Evolutionary conservation across 2,329 filamentous ascomycete genomes (phyloP).

Genomic region (Canariomyces notabilis): DNA sequence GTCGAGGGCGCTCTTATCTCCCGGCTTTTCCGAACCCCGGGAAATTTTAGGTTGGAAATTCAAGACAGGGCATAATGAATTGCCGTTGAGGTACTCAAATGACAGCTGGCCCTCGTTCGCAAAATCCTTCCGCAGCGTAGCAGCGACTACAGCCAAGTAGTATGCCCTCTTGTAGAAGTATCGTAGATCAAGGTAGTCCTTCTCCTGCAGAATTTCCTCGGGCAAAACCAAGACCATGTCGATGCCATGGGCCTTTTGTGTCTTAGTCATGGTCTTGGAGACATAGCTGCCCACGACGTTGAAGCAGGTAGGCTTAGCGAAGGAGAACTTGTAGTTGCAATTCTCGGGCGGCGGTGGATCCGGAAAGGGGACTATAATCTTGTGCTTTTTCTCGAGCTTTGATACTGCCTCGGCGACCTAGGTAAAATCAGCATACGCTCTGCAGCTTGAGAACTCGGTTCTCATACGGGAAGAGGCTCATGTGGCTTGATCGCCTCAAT

Average conservation of each 20-base stretch:
- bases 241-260: slow-evolving; percentile 54
- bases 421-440: background rate
- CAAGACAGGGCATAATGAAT: slow-evolving; percentile 68
- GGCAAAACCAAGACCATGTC: slow-evolving; percentile 91
- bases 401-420: slow-evolving; percentile 65
- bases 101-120: slow-evolving; percentile 50
- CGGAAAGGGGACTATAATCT: slow-evolving; percentile 76
- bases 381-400: slow-evolving; percentile 61
- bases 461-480: slow-evolving; percentile 45
- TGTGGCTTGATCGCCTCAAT: slow-evolving; percentile 49
- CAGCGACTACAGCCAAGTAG: slow-evolving; percentile 78
- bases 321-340: slow-evolving; percentile 76
- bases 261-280: slow-evolving; percentile 66
- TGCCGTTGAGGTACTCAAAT: slow-evolving; percentile 67
- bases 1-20: slow-evolving; percentile 32
- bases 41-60: slow-evolving; percentile 36
- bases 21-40: slow-evolving; percentile 27
- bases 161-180: slow-evolving; percentile 95
- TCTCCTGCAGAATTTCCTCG: slow-evolving; percentile 73
- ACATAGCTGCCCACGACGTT: slow-evolving; percentile 89
- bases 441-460: background rate
- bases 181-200: slow-evolving; percentile 87
- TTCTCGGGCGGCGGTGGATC: slow-evolving; percentile 71
- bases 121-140: slow-evolving; percentile 57
- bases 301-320: slow-evolving; percentile 67